Conservation (phyloP, 306 rosid genomes). For the Inga oerstediana region DNA sequence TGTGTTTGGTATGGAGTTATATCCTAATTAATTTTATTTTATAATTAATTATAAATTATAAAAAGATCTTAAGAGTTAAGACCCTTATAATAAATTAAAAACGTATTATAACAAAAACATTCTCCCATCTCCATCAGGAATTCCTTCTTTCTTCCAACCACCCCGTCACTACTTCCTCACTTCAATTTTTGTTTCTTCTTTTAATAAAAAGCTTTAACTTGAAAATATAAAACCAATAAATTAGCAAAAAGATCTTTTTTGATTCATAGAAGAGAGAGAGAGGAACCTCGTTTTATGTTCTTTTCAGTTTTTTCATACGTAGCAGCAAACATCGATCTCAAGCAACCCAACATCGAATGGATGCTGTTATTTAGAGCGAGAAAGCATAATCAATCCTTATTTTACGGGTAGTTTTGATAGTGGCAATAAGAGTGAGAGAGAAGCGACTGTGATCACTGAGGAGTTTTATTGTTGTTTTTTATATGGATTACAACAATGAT, state of each 20-base stretch:
- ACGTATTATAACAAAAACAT: no score
- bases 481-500: slow-evolving; percentile 56
- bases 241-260: background rate
- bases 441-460: slow-evolving; percentile 30
- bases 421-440: background rate
- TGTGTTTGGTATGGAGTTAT: no score
- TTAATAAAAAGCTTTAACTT: background rate
- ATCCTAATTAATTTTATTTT: no score
- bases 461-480: slow-evolving; percentile 7
- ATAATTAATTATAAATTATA: no score
- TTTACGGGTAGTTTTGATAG: slow-evolving; percentile 51
- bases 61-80: no score
- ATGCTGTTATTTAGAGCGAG: background rate
- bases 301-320: background rate
- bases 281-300: background rate
- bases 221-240: background rate
- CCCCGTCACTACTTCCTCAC: no score
- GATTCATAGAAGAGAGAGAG: background rate
- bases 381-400: slow-evolving; percentile 25
- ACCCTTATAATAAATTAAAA: no score
- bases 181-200: background rate
- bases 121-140: no score
- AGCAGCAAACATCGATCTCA: slow-evolving; percentile 5
- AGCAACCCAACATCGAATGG: background rate
- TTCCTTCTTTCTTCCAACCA: no score